A percentile compares a stretch with the other conserved stretches of the same genome.
phyloP scores from a whole-genome alignment of 1,139 yeast genomes.

The Kodamaea anthophila region DNA sequence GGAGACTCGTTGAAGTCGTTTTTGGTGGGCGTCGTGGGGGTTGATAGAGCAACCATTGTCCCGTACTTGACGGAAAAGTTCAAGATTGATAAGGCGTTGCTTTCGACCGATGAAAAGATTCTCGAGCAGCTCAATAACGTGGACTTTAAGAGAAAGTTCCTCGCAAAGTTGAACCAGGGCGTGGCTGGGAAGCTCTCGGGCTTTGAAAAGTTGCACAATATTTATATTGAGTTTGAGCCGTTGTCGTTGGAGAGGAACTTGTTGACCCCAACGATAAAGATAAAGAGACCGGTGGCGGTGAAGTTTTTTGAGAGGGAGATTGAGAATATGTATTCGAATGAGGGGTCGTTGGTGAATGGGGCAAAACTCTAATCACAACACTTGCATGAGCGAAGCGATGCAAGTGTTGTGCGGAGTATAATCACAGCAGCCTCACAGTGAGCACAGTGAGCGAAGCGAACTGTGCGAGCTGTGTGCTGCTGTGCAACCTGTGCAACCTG shows the following conservation, averaged over 20 bases:
- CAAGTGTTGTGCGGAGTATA: too few species aligned
- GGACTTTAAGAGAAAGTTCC: constrained; percentile 10
- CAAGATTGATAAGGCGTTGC: constrained; percentile 11
- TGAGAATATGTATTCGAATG: constrained; percentile 16
- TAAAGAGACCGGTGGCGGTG: constrained; percentile 20
- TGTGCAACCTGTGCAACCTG: too few species aligned
- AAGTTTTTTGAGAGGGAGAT: constrained; percentile 17
- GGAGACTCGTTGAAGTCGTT: constrained; percentile 18
- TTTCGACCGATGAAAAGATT: constrained; percentile 13
- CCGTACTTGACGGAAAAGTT: constrained; percentile 13
- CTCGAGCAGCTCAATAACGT: constrained; percentile 12
- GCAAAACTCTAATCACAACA: constrained; percentile 12
- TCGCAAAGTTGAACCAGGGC: constrained; percentile 10
- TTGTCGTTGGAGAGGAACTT: constrained; percentile 19
- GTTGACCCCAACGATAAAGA: constrained; percentile 22
- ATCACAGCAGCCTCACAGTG: too few species aligned
- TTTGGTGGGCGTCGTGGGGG: constrained; percentile 19
- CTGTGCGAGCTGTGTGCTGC: too few species aligned
- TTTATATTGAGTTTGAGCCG: constrained; percentile 21
- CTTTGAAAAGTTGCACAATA: constrained; percentile 20
- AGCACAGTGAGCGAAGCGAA: too few species aligned
- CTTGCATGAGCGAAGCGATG: too few species aligned
- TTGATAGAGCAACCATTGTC: constrained; percentile 15
- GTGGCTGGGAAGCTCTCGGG: constrained; percentile 14
- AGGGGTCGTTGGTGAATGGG: constrained; percentile 14